A percentile compares a stretch with the other conserved stretches of the same genome.
These are phyloP conservation scores for Coniochaeta ligniaria DNA, from an alignment of 2,329 filamentous ascomycete species.

Conservation along the genomic window DNA sequence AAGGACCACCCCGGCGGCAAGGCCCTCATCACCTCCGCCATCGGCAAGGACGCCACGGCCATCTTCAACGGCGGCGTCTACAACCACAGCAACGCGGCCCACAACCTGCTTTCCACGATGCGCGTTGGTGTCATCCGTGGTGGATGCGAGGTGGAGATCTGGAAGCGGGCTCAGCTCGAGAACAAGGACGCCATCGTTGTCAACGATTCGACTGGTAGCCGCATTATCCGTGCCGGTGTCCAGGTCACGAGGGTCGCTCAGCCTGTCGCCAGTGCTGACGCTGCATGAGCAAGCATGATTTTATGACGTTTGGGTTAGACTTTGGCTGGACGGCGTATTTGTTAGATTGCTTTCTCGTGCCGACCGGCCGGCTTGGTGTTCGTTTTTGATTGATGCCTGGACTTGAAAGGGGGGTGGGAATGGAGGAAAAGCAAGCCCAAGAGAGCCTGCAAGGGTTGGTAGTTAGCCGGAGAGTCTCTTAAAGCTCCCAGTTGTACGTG, in stretches of 20 bases:
- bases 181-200: conserved; percentile 76
- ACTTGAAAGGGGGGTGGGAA: not conserved
- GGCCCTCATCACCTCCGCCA: conserved; percentile 72
- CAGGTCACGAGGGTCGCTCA: conserved; percentile 80
- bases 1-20: conserved; percentile 87
- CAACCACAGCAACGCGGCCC: conserved; percentile 81
- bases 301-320: conserved; percentile 1
- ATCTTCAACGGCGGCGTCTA: conserved; percentile 92
- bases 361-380: not conserved
- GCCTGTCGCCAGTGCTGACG: conserved; percentile 76
- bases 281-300: conserved; percentile 46
- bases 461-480: not conserved
- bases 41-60: conserved; percentile 83
- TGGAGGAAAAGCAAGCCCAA: not conserved
- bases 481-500: not conserved
- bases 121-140: conserved; percentile 79
- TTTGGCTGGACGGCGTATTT: not conserved
- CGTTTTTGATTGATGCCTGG: not conserved
- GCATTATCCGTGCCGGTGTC: conserved; percentile 76
- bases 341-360: not conserved
- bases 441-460: not conserved
- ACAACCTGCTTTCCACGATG: conserved; percentile 86
- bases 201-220: conserved; percentile 73
- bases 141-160: conserved; percentile 85
- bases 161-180: conserved; percentile 79